Evolutionary conservation across 441 rosid species (phyloP).

Genomic region (Erysimum cheiri): DNA sequence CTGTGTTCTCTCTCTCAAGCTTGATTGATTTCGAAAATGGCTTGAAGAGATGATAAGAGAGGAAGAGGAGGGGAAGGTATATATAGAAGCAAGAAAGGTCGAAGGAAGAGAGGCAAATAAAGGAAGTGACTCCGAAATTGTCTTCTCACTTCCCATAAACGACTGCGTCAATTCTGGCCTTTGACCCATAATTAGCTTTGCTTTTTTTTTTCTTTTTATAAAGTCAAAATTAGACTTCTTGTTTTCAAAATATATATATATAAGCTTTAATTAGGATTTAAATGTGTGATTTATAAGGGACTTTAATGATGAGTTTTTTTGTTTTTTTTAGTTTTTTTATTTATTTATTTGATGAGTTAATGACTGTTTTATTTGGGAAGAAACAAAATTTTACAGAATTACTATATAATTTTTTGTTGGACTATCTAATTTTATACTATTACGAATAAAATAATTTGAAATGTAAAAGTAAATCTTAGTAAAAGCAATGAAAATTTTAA

Average conservation of each 20-base stretch:
- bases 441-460: too few relatives aligned
- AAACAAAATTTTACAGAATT: too few relatives aligned
- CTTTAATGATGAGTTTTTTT: too few relatives aligned
- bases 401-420: too few relatives aligned
- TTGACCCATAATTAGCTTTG: slow-evolving; percentile 41
- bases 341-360: too few relatives aligned
- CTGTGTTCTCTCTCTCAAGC: slow-evolving; percentile 38
- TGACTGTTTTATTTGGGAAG: too few relatives aligned
- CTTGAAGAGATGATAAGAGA: slow-evolving; percentile 36
- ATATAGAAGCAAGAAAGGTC: slow-evolving; percentile 20
- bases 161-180: slow-evolving; percentile 42
- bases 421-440: too few relatives aligned
- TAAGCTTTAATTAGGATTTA: background rate
- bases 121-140: slow-evolving; percentile 36
- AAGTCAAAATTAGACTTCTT: slow-evolving; percentile 18
- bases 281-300: background rate
- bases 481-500: too few relatives aligned
- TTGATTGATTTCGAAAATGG: slow-evolving; percentile 19
- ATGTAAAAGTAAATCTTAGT: too few relatives aligned
- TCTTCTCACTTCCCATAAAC: slow-evolving; percentile 33
- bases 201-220: background rate
- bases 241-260: background rate
- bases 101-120: background rate
- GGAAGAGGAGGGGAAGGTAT: slow-evolving; percentile 32
- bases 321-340: too few relatives aligned